phyloP scores from a whole-genome alignment of 495 filamentous ascomycete genomes.

The Neurospora sublineolata region DNA sequence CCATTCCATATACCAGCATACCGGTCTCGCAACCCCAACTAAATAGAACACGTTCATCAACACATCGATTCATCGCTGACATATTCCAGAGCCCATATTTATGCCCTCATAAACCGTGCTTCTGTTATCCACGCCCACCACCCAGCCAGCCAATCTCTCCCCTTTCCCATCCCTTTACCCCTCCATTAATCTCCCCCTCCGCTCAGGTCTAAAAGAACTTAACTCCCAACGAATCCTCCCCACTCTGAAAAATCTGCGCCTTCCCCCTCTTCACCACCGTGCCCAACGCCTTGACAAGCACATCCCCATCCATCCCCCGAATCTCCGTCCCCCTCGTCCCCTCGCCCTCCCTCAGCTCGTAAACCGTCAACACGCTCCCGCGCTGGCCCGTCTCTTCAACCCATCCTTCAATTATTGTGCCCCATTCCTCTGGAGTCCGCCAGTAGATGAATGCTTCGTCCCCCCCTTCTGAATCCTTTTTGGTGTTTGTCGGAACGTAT shows the following conservation, averaged over 20 bases:
- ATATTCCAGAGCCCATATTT: not conserved
- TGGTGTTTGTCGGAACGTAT: slow-evolving; percentile 46
- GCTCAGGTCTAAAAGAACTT: slow-evolving; percentile 67
- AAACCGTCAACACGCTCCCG: slow-evolving; percentile 37
- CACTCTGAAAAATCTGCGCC: slow-evolving; percentile 68
- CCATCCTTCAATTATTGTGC: slow-evolving; percentile 31
- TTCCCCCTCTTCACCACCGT: slow-evolving; percentile 78
- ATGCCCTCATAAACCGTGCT: not conserved
- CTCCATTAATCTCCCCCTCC: not conserved
- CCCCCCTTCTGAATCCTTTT: slow-evolving; percentile 49
- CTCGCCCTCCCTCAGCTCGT: slow-evolving; percentile 37
- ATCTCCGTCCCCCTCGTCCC: slow-evolving; percentile 28
- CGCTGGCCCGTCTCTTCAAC: slow-evolving; percentile 36
- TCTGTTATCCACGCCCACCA: not conserved
- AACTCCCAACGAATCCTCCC: slow-evolving; percentile 73
- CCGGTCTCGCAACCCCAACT: not conserved
- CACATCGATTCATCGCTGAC: not conserved
- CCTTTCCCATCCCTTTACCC: not conserved
- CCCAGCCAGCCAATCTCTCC: not conserved
- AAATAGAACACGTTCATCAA: not conserved
- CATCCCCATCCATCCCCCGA: slow-evolving; percentile 69
- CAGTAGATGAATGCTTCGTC: slow-evolving; percentile 39
- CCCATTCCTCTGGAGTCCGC: slow-evolving; percentile 41
- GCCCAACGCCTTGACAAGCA: slow-evolving; percentile 66
- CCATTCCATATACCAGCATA: not conserved